Percentiles rank a stretch among this genome's conserved stretches.
phyloP scores from a whole-genome alignment of 495 filamentous ascomycete genomes.

The Aspergillus baeticus region DNA sequence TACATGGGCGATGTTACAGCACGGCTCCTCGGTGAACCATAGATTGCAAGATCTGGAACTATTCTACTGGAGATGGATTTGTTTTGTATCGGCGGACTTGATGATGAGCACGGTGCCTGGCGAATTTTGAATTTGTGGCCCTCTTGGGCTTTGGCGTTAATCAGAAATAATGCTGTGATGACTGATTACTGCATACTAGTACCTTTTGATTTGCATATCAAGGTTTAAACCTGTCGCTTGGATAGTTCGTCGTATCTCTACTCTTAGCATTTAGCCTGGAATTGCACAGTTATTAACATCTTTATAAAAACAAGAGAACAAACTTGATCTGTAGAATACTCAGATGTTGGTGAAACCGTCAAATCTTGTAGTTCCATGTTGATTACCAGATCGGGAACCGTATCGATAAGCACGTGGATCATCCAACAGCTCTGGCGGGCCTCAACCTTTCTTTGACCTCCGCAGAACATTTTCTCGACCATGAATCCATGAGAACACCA shows the following conservation, averaged over 20 bases:
- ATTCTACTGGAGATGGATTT: constrained; percentile 9
- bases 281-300: background rate
- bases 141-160: constrained; percentile 8
- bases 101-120: constrained; percentile 26
- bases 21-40: constrained; percentile 75
- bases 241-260: background rate
- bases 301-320: background rate
- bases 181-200: constrained; percentile 2
- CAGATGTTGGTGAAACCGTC: too few species aligned
- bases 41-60: background rate
- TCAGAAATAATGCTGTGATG: constrained; percentile 1
- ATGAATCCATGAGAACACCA: constrained; percentile 7
- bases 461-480: background rate
- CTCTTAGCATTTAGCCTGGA: background rate
- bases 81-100: constrained; percentile 5
- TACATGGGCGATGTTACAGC: constrained; percentile 90
- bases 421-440: background rate
- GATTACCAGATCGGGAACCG: background rate
- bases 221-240: background rate
- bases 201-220: background rate
- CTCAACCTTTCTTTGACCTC: background rate
- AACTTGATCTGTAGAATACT: background rate
- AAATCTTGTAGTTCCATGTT: background rate
- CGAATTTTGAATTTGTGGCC: constrained; percentile 16
- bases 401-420: constrained; percentile 34